A percentile compares a stretch with the other conserved stretches of the same genome.
phyloP scores from a whole-genome alignment of 2,329 filamentous ascomycete genomes.

The Trichoderma atroviride region DNA sequence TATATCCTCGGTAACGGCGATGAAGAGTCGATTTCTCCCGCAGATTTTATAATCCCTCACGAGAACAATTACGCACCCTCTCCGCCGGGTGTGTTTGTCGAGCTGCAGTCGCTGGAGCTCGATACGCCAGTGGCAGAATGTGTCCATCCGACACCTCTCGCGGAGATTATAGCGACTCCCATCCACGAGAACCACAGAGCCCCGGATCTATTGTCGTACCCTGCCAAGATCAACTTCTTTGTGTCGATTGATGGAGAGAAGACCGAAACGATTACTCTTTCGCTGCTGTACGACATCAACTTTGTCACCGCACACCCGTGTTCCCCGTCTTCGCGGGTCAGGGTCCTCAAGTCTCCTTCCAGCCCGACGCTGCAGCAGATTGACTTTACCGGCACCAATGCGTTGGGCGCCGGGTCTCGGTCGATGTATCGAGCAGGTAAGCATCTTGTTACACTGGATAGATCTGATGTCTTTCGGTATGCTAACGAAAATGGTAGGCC shows the following conservation, averaged over 20 bases:
- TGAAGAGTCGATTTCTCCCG: conserved; percentile 56
- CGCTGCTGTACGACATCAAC: conserved; percentile 60
- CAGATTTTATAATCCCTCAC: conserved; percentile 64
- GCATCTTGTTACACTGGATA: conserved; percentile 22
- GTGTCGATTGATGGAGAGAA: conserved; percentile 45
- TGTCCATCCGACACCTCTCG: conserved; percentile 49
- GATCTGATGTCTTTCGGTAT: neutral
- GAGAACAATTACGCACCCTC: conserved; percentile 56
- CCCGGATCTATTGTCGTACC: conserved; percentile 41
- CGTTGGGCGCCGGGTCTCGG: conserved; percentile 49
- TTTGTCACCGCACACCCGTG: conserved; percentile 70
- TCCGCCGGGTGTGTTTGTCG: conserved; percentile 52
- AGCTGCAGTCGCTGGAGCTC: conserved; percentile 55
- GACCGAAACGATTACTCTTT: conserved; percentile 47
- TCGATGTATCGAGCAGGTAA: conserved; percentile 53
- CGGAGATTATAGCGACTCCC: conserved; percentile 44
- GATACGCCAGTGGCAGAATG: conserved; percentile 47
- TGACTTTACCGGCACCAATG: conserved; percentile 52
- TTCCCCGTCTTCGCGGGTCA: conserved; percentile 58
- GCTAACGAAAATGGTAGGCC: conserved; percentile 45
- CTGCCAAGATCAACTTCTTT: conserved; percentile 42
- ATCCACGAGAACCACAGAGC: conserved; percentile 42
- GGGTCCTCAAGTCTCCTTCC: conserved; percentile 60
- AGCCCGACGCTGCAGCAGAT: conserved; percentile 63
- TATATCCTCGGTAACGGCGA: conserved; percentile 62